Evolutionary conservation across 345 rosid genomes (phyloP), one percentile per base, ranked within the genome.

Genomic region (Bretschneidera sinensis): DNA sequence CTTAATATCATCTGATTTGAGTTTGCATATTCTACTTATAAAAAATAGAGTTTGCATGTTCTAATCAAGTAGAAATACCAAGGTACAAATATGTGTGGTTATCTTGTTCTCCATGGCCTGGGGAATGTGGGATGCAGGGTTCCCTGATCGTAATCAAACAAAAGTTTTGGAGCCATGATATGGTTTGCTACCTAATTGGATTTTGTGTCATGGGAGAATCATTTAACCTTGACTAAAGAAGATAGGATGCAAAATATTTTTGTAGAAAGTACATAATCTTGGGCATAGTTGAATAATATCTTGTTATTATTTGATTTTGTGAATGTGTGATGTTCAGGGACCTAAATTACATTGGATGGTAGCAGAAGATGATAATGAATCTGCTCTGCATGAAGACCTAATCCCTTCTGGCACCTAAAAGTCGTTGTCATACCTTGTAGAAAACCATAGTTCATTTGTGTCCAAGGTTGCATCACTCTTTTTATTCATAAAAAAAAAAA

Each of bases 261-360:
- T 0, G 8, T 57, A 15, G 17, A 54, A 9, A 11, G 10, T 17
- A 17, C 19, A 17, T n/a, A 24, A 10, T 39, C 23, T 20, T 2
- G n/a, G 56, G 23, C 31, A 60, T n/a, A 18, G 23, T 21, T 51
- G 54, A 61, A 16, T 28, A n/a, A 20, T 20, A 48, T 45, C 24
- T 65, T 31, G n/a, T 24, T 57, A n/a, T n/a, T 61, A 39, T 61
- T 64, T 73, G 60, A 78, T 51, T 16, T 67, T 48, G 23, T 55
- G 35, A 45, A 25, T 43, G 19, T 51, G 39, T 52, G 62, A 59
- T 73, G 61, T 62, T 72, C 78, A 91, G 98, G 98, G 96, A 64
- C 92, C 96, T 54, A 77, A 74, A 69, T 67, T 89, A 61, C 78
- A 60, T 60, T 89, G 98, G 98, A 92, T 92, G 96, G 91, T 63